These are phyloP conservation scores for Solanum sejunctum DNA, from an alignment of 257 asterid species.

Conservation along the genomic window DNA sequence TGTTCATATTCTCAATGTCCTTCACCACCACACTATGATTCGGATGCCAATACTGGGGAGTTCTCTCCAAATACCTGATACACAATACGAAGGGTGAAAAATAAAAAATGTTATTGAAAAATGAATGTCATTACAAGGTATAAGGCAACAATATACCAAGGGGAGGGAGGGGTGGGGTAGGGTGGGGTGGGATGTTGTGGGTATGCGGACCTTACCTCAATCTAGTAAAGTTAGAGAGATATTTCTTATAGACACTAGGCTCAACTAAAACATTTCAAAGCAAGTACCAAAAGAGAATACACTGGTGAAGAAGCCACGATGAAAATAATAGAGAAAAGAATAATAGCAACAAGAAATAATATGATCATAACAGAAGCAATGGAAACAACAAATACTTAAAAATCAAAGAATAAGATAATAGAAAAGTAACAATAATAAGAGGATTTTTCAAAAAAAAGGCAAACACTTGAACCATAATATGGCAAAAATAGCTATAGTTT, in stretches of 20 bases:
- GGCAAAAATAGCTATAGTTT: too few species aligned
- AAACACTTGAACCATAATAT: too few species aligned
- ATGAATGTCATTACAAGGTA: background rate
- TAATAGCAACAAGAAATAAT: too few species aligned
- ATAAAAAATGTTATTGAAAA: background rate
- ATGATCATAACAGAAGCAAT: too few species aligned
- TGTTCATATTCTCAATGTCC: slow-evolving; percentile 84
- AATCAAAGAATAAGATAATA: too few species aligned
- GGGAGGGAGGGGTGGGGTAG: background rate
- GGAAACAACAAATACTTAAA: too few species aligned
- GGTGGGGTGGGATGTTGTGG: background rate
- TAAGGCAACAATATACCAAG: background rate
- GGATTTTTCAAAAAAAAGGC: too few species aligned
- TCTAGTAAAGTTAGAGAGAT: background rate
- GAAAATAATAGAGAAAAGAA: too few species aligned
- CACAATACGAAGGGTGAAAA: background rate
- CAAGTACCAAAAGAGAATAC: background rate
- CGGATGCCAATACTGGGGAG: slow-evolving; percentile 67
- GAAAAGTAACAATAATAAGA: too few species aligned
- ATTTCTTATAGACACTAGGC: too few species aligned
- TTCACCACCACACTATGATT: slow-evolving; percentile 76
- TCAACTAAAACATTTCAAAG: background rate
- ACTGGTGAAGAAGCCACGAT: background rate
- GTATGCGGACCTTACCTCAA: background rate
- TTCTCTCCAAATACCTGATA: slow-evolving; percentile 56